Percentiles rank a stretch among this genome's conserved stretches.
Conservation (phyloP, 768 basidiomycete species). For the Amanita pseudoporphyria region DNA sequence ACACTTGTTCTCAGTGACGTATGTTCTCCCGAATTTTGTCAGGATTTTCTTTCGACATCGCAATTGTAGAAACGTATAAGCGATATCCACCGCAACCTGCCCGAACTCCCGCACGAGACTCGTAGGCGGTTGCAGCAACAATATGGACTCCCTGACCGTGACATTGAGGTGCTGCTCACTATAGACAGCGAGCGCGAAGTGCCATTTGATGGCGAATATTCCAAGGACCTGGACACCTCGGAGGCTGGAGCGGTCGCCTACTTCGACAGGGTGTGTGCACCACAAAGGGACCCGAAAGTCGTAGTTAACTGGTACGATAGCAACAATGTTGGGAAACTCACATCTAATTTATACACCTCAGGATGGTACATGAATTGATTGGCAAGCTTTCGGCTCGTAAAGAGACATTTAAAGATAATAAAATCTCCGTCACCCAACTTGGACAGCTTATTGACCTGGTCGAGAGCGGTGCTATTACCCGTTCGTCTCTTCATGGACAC, state of each 20-base stretch:
- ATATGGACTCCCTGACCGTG: slow-evolving; percentile 45
- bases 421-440: slow-evolving; percentile 54
- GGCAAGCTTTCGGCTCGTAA: slow-evolving; percentile 61
- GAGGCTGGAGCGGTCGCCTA: slow-evolving; percentile 53
- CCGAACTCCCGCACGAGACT: slow-evolving; percentile 66
- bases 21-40: slow-evolving; percentile 2
- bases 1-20: slow-evolving; percentile 52
- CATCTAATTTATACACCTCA: slow-evolving; percentile 19
- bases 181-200: slow-evolving; percentile 61
- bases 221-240: slow-evolving; percentile 8
- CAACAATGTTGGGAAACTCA: slow-evolving; percentile 7
- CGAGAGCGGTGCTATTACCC: slow-evolving; percentile 55
- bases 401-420: slow-evolving; percentile 45
- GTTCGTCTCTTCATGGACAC: slow-evolving; percentile 25
- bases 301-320: slow-evolving; percentile 75
- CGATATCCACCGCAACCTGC: slow-evolving; percentile 41
- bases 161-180: slow-evolving; percentile 67
- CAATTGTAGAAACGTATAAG: slow-evolving; percentile 52
- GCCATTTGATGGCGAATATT: slow-evolving; percentile 44
- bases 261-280: slow-evolving; percentile 64
- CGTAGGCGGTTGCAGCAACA: slow-evolving; percentile 42
- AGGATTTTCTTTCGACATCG: not conserved
- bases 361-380: slow-evolving; percentile 84
- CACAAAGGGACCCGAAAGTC: slow-evolving; percentile 50
- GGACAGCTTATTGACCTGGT: slow-evolving; percentile 76